phyloP scores from a whole-genome alignment of 2,329 filamentous ascomycete species.

The Diplodia seriata region DNA sequence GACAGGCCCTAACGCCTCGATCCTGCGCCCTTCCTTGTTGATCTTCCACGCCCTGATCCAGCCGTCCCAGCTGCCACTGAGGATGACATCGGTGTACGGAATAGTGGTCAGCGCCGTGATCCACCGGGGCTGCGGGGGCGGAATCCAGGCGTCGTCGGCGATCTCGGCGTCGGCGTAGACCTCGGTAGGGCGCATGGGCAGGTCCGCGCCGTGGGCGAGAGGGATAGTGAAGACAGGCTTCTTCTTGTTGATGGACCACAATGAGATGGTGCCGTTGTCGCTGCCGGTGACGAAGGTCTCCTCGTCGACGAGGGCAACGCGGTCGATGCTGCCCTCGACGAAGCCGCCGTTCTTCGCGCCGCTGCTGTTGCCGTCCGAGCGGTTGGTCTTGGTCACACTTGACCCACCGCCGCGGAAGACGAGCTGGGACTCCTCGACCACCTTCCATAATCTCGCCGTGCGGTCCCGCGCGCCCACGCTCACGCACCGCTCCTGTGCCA shows the following conservation, averaged over 20 bases:
- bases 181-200: constrained; percentile 69
- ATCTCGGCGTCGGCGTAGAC: constrained; percentile 76
- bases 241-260: constrained; percentile 94
- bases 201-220: constrained; percentile 84
- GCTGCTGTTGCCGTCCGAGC: constrained; percentile 39
- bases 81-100: constrained; percentile 86
- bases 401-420: constrained; percentile 86
- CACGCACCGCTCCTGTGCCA: constrained; percentile 86
- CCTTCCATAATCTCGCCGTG: constrained; percentile 93
- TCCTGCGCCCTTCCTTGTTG: constrained; percentile 63
- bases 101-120: constrained; percentile 88
- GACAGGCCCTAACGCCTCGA: constrained; percentile 75
- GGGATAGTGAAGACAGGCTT: constrained; percentile 84
- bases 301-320: constrained; percentile 87
- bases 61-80: constrained; percentile 95
- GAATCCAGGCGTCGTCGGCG: constrained; percentile 49
- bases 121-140: constrained; percentile 73
- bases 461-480: constrained; percentile 90
- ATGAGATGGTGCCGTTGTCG: constrained; percentile 83
- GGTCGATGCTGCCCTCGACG: constrained; percentile 85
- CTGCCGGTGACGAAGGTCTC: constrained; percentile 90
- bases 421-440: constrained; percentile 91
- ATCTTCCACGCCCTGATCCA: constrained; percentile 85
- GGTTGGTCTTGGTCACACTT: constrained; percentile 45
- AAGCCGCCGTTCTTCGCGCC: constrained; percentile 51